These are phyloP conservation scores for Trichosporon sp. DNA, from an alignment of 1,284 basidiomycete species.

Conservation along the genomic window DNA sequence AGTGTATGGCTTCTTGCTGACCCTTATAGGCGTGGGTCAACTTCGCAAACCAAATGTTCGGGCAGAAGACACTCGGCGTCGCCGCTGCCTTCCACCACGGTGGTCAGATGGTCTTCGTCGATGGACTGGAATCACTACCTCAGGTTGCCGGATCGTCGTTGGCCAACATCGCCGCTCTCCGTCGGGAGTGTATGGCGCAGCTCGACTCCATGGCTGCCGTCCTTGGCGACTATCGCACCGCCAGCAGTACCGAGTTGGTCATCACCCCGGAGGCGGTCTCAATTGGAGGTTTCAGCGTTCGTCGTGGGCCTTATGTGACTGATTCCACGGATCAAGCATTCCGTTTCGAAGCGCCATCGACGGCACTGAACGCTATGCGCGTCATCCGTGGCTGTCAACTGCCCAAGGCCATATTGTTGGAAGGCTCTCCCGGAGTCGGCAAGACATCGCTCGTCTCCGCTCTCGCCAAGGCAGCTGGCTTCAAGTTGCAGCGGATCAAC, in stretches of 20 bases:
- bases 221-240: conserved; percentile 16
- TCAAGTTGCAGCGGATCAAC: conserved; percentile 90
- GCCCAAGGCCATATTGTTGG: conserved; percentile 84
- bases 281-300: conserved; percentile 71
- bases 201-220: conserved; percentile 24
- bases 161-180: conserved; percentile 31
- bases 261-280: conserved; percentile 48
- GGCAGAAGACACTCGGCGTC: conserved; percentile 43
- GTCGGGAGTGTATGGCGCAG: conserved; percentile 36
- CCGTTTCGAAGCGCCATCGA: conserved; percentile 83
- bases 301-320: conserved; percentile 54
- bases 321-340: conserved; percentile 51
- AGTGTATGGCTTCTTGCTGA: too few relatives aligned
- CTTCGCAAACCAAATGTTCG: conserved; percentile 69
- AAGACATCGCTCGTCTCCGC: conserved; percentile 93
- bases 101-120: conserved; percentile 77
- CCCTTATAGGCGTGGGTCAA: conserved; percentile 94
- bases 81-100: conserved; percentile 73
- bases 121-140: conserved; percentile 72
- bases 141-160: conserved; percentile 52
- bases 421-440: conserved; percentile 98
- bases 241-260: conserved; percentile 15
- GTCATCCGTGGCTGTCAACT: conserved; percentile 87
- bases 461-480: conserved; percentile 72
- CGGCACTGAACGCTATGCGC: conserved; percentile 80